These are phyloP conservation scores for Podaxis sp. DNA, from an alignment of 768 basidiomycete species.

Conservation along the genomic window DNA sequence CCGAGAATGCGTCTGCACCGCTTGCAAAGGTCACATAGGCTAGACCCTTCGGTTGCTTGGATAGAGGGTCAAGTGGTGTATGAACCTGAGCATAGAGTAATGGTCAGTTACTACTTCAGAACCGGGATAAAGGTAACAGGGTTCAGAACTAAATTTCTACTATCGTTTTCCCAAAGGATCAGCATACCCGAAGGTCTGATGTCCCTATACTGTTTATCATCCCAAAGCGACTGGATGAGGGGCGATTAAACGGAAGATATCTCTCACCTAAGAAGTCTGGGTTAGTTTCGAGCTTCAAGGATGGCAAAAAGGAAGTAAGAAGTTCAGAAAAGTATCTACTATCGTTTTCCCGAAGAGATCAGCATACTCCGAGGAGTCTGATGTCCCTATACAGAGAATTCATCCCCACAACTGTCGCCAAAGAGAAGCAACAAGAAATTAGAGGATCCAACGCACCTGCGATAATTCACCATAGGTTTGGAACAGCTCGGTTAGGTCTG, in stretches of 20 bases:
- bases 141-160: slow-evolving; percentile 41
- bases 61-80: slow-evolving; percentile 39
- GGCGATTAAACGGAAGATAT: slow-evolving; percentile 3
- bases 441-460: slow-evolving; percentile 51
- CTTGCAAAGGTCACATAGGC: slow-evolving; percentile 46
- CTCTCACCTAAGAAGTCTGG: slow-evolving; percentile 33
- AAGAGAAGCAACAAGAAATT: slow-evolving; percentile 1
- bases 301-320: slow-evolving; percentile 9
- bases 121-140: not conserved
- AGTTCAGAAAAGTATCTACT: slow-evolving; percentile 51
- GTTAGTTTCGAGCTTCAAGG: slow-evolving; percentile 15
- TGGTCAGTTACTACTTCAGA: not conserved
- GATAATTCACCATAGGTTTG: slow-evolving; percentile 63
- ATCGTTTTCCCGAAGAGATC: slow-evolving; percentile 43
- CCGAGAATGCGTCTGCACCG: slow-evolving; percentile 46
- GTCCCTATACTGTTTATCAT: slow-evolving; percentile 57
- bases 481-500: slow-evolving; percentile 66
- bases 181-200: slow-evolving; percentile 62
- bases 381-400: slow-evolving; percentile 52
- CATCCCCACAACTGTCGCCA: slow-evolving; percentile 28
- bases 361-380: slow-evolving; percentile 41
- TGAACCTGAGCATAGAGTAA: slow-evolving; percentile 34
- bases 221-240: slow-evolving; percentile 15
- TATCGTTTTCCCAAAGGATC: slow-evolving; percentile 58
- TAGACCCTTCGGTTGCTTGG: slow-evolving; percentile 46